Evolutionary conservation across 441 rosid genomes (phyloP).

Genomic region (Geranium incanum): DNA sequence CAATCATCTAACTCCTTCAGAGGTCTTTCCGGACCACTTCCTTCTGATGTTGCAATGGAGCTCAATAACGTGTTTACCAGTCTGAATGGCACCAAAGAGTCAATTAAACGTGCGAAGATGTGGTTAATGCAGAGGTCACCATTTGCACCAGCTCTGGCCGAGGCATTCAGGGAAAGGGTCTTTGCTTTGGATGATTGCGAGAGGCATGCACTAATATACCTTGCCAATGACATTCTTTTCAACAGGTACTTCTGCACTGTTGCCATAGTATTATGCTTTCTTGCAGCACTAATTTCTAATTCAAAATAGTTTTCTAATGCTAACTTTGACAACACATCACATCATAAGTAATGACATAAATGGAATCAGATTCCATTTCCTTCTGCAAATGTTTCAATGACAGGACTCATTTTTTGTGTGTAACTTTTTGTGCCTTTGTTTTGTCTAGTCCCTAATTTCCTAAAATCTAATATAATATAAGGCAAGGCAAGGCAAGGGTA

Average conservation of each 20-base stretch:
- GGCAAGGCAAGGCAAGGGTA: too few relatives aligned
- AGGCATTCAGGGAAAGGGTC: slow-evolving; percentile 77
- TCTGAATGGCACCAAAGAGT: slow-evolving; percentile 91
- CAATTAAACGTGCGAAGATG: slow-evolving; percentile 84
- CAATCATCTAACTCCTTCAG: slow-evolving; percentile 28
- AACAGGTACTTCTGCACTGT: slow-evolving; percentile 53
- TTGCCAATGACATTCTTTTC: slow-evolving; percentile 91
- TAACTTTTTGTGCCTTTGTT: too few relatives aligned
- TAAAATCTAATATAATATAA: too few relatives aligned
- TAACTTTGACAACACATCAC: not conserved
- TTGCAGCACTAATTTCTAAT: not conserved
- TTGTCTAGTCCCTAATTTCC: too few relatives aligned
- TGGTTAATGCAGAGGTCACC: slow-evolving; percentile 99
- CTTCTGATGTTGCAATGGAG: slow-evolving; percentile 78
- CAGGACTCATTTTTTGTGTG: too few relatives aligned
- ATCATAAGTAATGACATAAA: not conserved
- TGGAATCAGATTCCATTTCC: too few relatives aligned
- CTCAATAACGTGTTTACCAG: slow-evolving; percentile 59
- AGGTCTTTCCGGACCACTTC: slow-evolving; percentile 76
- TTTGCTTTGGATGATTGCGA: slow-evolving; percentile 78
- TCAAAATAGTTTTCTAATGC: not conserved
- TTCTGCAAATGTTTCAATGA: too few relatives aligned
- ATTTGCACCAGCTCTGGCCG: slow-evolving; percentile 88
- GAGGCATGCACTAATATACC: slow-evolving; percentile 89
- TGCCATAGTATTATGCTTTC: slow-evolving; percentile 7